Evolutionary conservation across 2,329 filamentous ascomycete species (phyloP), one percentile per base, ranked within the genome.

Genomic region (Neonectria punicea): DNA sequence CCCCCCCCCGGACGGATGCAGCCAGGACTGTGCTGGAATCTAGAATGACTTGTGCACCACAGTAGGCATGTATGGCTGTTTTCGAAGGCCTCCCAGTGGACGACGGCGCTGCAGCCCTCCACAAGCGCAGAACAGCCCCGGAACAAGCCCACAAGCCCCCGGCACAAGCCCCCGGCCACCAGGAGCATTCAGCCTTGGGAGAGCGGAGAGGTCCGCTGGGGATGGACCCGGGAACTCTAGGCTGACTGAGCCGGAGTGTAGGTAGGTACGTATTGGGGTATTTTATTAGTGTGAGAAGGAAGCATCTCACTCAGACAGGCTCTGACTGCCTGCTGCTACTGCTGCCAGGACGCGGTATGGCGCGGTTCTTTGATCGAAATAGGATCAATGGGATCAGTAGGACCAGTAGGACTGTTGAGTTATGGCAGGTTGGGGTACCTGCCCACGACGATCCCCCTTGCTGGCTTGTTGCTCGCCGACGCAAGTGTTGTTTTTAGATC

Each of bases 401-500:
- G 59, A 57, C 59, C 34, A 51, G 59, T 22, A 49, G 51, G 59
- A 61, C 59, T 51, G n/a, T 22, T 34, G 30, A 11, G n/a, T 34
- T 51, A n/a, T 18, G 51, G 25, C 25, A 25, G 25, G 50, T 55
- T 61, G 58, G 58, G 58, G 58, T 44, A 54, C 43, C 18, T 44
- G 49, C 43, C 18, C 32, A 39, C 30, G 58, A 50, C 22, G 51
- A 61, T 61, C 50, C 58, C 53, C 58, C 58, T 61, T 44, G 53
- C 39, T 43, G 36, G 36, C 36, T 39, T 39, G 54, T 39, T n/a
- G 54, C 54, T 30, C 49, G 53, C 53, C 46, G 50, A 44, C 55
- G 39, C 55, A 63, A 54, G 55, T 63, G 50, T 59, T 64, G 56
- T 64, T 63, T 63, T 64, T 64, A 64, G 50, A 43, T 34, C n/a